Percentiles rank a stretch among this genome's conserved stretches.
These are phyloP conservation scores for Isatis tinctoria DNA, from an alignment of 345 rosid species.

Conservation along the genomic window DNA sequence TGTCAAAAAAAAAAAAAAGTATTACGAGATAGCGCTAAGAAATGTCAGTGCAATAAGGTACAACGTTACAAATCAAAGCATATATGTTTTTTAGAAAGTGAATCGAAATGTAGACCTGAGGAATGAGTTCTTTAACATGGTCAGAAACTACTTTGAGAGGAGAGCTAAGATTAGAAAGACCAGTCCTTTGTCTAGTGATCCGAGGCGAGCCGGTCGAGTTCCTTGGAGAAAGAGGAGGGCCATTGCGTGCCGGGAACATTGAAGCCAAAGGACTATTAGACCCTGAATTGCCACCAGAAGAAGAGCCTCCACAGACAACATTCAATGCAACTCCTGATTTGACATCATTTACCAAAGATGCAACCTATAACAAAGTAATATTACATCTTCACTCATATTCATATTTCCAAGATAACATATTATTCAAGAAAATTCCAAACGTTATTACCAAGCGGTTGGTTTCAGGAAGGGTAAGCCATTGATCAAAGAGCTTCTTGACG, in stretches of 20 bases:
- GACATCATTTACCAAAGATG: slow-evolving; percentile 80
- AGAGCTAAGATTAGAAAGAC: slow-evolving; percentile 86
- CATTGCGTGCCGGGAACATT: slow-evolving; percentile 89
- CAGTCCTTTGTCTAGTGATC: slow-evolving; percentile 62
- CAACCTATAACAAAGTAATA: slow-evolving; percentile 43
- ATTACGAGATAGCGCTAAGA: too few relatives aligned
- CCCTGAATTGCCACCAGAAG: slow-evolving; percentile 48
- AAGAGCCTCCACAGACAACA: slow-evolving; percentile 48
- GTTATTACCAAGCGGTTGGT: slow-evolving; percentile 65
- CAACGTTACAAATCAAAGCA: not conserved
- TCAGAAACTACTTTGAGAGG: slow-evolving; percentile 85
- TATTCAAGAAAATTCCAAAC: not conserved
- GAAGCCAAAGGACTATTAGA: slow-evolving; percentile 71
- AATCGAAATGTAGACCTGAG: slow-evolving; percentile 58
- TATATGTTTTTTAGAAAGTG: not conserved
- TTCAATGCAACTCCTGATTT: slow-evolving; percentile 76
- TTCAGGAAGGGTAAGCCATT: slow-evolving; percentile 93
- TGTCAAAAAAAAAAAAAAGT: too few relatives aligned
- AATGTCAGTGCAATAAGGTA: too few relatives aligned
- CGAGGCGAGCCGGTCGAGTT: slow-evolving; percentile 90
- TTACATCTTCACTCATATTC: too few relatives aligned
- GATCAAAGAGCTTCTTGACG: slow-evolving; percentile 74
- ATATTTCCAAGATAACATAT: not conserved
- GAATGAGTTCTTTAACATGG: slow-evolving; percentile 77
- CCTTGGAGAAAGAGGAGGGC: slow-evolving; percentile 98